Percentiles rank a stretch among this genome's conserved stretches.
Conservation (phyloP, 2,329 filamentous ascomycete genomes). For the Pseudocercospora macadamiae region DNA sequence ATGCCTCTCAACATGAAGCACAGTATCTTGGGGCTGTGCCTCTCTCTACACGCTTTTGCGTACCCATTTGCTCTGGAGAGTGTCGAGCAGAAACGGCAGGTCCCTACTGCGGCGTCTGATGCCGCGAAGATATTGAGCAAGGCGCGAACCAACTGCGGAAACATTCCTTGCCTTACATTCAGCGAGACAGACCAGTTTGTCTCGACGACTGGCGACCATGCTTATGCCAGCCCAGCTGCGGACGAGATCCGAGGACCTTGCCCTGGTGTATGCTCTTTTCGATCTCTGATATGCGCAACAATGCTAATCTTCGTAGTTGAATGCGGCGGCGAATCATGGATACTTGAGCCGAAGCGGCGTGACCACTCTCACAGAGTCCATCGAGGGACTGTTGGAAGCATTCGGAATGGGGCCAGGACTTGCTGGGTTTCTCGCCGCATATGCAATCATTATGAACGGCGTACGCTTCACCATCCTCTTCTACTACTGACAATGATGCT, state of each 20-base stretch:
- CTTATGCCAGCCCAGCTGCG: constrained; percentile 9
- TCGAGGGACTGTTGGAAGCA: constrained; percentile 17
- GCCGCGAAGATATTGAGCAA: constrained; percentile 9
- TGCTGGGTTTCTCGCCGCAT: constrained; percentile 34
- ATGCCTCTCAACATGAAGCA: constrained; percentile 8
- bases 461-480: constrained; percentile 16
- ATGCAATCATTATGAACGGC: constrained; percentile 33
- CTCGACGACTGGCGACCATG: constrained; percentile 18
- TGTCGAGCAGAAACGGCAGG: constrained; percentile 4
- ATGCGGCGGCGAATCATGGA: constrained; percentile 32
- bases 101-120: constrained; percentile 5
- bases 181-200: constrained; percentile 18
- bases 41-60: constrained; percentile 3
- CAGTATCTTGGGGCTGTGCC: constrained; percentile 5
- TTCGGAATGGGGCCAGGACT: constrained; percentile 19
- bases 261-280: constrained; percentile 3
- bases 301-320: constrained; percentile 7
- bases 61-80: constrained; percentile 12
- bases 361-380: constrained; percentile 17
- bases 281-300: background rate
- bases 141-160: constrained; percentile 18
- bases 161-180: constrained; percentile 19
- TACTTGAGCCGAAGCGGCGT: constrained; percentile 21
- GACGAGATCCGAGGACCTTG: constrained; percentile 21
- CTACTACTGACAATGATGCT: too few relatives aligned